A percentile compares a stretch with the other conserved stretches of the same genome.
These are phyloP conservation scores for Chaetomium sp. DNA, from an alignment of 2,329 filamentous ascomycete species.

Conservation along the genomic window DNA sequence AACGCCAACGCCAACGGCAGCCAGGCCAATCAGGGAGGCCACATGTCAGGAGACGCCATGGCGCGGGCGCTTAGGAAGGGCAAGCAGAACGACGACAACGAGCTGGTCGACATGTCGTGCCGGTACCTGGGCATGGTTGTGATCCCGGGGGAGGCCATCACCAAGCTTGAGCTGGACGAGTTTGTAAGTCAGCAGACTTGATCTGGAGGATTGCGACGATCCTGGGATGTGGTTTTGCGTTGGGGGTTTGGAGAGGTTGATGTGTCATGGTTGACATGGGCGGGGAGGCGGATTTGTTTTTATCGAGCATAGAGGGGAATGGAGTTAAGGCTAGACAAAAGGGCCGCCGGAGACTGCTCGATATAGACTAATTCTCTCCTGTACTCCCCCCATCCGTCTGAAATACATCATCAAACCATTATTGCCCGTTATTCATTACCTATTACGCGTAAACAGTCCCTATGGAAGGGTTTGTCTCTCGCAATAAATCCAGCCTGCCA, in stretches of 20 bases:
- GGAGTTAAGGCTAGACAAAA: background rate
- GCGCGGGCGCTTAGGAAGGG: constrained; percentile 37
- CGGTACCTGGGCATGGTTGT: constrained; percentile 89
- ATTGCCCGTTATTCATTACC: constrained; percentile 22
- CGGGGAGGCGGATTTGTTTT: too few species aligned
- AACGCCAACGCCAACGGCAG: background rate
- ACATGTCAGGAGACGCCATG: too few species aligned
- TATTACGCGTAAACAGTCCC: constrained; percentile 14
- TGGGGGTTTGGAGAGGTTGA: too few species aligned
- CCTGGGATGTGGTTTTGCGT: too few species aligned
- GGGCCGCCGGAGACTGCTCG: background rate
- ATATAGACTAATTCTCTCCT: background rate
- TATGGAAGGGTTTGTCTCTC: background rate
- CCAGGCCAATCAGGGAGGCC: too few species aligned
- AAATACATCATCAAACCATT: constrained; percentile 6
- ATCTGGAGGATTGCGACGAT: too few species aligned
- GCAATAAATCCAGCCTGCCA: background rate
- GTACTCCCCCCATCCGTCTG: background rate
- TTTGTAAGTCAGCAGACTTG: constrained; percentile 64
- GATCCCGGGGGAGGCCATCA: constrained; percentile 82
- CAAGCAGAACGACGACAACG: constrained; percentile 23
- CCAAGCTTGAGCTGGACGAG: constrained; percentile 85
- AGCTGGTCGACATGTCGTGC: constrained; percentile 70
- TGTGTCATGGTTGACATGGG: too few species aligned
- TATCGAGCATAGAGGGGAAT: too few species aligned